Evolutionary conservation across 345 rosid species (phyloP), one percentile per base, ranked within the genome.

Genomic region (Orychophragmus violaceus): DNA sequence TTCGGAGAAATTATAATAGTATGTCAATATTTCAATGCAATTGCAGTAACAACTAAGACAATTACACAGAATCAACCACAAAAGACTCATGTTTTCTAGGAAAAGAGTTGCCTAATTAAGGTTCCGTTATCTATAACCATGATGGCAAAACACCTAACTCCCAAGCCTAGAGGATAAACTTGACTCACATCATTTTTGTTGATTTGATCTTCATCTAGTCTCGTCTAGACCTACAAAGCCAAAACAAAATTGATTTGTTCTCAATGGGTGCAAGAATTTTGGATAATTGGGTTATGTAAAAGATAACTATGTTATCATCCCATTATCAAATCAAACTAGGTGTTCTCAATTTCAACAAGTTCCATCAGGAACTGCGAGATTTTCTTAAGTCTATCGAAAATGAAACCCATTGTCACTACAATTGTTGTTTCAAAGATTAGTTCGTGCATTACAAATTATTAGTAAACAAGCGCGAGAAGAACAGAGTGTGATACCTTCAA

Each of bases 121-220:
- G 11, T 5, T 14, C 9, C 9, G 16, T 16, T 12, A 18, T 1
- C 66, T 64, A 36, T 46, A 27, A n/a, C 39, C 11, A 37, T 9
- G 32, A 19, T 51, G 18, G 24, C 60, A 24, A 59, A 74, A 25
- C 27, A 74, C 68, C 68, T 44, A 66, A 66, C 57, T 27, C 14
- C 14, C 27, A 75, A 65, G 53, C 42, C 71, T 76, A 72, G 64
- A 75, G 76, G 61, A 61, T 76, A 18, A 64, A 79, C 60, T 63
- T 62, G 70, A 78, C 76, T 64, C 78, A 77, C 80, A 69, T 76
- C 82, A 74, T 44, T 79, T 59, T 74, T 78, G 73, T 76, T 35
- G 80, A 80, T 76, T 28, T 82, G n/a, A 50, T 74, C 95, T 80
- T 91, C 96, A 86, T 88, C 95, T 86, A 90, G 95, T 88, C 87